Base-by-base conservation (phyloP, 345 rosid genomes). In the Chamaenerion angustifolium region DNA sequence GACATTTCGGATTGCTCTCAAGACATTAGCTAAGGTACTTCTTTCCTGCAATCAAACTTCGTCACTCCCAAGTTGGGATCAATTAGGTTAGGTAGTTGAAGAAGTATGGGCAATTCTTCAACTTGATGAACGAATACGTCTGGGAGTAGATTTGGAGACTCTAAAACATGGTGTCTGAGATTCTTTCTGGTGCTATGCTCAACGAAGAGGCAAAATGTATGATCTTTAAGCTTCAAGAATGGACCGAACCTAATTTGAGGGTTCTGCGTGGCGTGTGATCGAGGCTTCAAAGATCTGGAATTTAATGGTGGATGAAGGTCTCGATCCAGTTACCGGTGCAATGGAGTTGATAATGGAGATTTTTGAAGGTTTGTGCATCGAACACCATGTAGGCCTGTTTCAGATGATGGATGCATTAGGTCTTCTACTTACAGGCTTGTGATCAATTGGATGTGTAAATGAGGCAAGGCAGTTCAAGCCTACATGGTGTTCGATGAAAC, bases 281-380 rank as follows among this genome's bases (percentile, higher is more conserved):
- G 82, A 80, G 63, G 97, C 95, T 14, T 76, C 77, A 5, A 81
- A 74, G 58, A 17, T 82, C 49, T 89, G 97, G 95, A 85, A 89
- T 58, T 50, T 72, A 64, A 77, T 89, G 80, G 75, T 77, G 71
- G 97, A 85, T 41, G 75, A 82, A 51, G 83, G 79, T 19, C 58
- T 74, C 0, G 83, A 80, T 51, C 75, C 80, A 0, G 70, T 65
- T 56, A 45, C 72, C 1, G 73, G 75, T 44, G 85, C 68, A 51
- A 76, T 71, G 15, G 81, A 85, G 52, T 66, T 64, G 19, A 75
- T 88, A 64, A 73, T 80, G 59, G 89, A 80, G 60, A 72, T 37
- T 85, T 62, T 70, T 80, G 4, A 85, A 82, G 82, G 56, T 14
- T 50, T 76, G 63, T 71, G 5, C 83, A 90, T 71, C 49, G 10